Conservation (phyloP, 2,329 filamentous ascomycete genomes). For the Delphinella strobiligena region DNA sequence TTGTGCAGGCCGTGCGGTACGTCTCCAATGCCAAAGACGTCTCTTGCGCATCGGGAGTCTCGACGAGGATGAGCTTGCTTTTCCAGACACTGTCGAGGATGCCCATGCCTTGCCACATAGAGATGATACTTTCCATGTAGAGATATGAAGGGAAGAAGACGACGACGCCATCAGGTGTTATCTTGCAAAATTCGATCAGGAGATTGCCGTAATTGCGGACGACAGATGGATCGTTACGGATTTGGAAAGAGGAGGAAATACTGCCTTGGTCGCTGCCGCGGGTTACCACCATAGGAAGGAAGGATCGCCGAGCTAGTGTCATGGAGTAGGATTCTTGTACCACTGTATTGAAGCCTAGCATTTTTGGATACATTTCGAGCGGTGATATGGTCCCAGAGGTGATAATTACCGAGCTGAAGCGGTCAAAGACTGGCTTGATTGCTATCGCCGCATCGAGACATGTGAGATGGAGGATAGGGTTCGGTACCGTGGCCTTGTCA, state of each 20-base stretch:
- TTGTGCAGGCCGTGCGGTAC: constrained; percentile 94
- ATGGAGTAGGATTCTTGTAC: constrained; percentile 96
- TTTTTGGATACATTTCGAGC: constrained; percentile 97
- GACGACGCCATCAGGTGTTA: constrained; percentile 95
- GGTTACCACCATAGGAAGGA: constrained; percentile 95
- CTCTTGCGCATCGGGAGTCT: constrained; percentile 95
- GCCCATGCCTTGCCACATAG: constrained; percentile 98
- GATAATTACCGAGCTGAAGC: constrained; percentile 96
- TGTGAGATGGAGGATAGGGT: constrained; percentile 92
- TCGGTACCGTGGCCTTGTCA: constrained; percentile 87
- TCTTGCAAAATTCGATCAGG: constrained; percentile 85
- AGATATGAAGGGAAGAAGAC: constrained; percentile 98
- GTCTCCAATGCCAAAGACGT: constrained; percentile 92
- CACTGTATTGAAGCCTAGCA: constrained; percentile 86
- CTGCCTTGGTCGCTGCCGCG: constrained; percentile 87
- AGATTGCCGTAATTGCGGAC: constrained; percentile 93
- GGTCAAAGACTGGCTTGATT: constrained; percentile 93
- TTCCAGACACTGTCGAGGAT: constrained; percentile 98
- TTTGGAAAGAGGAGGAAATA: constrained; percentile 87
- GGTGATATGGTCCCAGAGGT: constrained; percentile 96
- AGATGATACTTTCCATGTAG: constrained; percentile 99
- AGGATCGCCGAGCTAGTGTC: constrained; percentile 89
- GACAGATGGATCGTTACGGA: constrained; percentile 91
- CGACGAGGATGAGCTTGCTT: constrained; percentile 94
- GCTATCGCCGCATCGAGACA: constrained; percentile 96